Percentiles rank a stretch among this genome's conserved stretches.
Evolutionary conservation across 306 rosid species (phyloP).

Genomic region (Hippophae tibetana): DNA sequence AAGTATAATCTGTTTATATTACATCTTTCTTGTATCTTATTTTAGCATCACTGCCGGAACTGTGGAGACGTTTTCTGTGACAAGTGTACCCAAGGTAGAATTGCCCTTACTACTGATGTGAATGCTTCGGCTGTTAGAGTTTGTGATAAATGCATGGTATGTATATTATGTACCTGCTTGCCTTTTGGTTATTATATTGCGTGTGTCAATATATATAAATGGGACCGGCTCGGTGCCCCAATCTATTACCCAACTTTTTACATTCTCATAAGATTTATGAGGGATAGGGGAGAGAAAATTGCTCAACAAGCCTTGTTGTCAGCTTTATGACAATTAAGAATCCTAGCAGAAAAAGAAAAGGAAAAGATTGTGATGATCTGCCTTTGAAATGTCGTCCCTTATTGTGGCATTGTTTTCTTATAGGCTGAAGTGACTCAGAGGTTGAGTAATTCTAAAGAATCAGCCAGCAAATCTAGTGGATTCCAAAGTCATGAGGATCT

Average conservation of each 20-base stretch:
- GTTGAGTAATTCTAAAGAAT: constrained; percentile 71
- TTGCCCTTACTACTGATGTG: constrained; percentile 79
- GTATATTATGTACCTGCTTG: constrained; percentile 6
- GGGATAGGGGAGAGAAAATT: too few species aligned
- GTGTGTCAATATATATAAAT: too few species aligned
- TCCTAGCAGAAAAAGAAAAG: too few species aligned
- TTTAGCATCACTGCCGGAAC: constrained; percentile 96
- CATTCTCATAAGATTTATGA: too few species aligned
- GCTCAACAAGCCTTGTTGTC: too few species aligned
- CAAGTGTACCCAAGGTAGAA: constrained; percentile 93
- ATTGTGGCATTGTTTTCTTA: constrained; percentile 19
- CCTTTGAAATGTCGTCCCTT: constrained; percentile 6
- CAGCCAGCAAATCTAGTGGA: constrained; percentile 53
- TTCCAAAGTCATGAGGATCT: constrained; percentile 89
- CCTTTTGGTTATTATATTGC: too few species aligned
- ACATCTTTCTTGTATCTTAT: constrained; percentile 17
- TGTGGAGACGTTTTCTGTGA: constrained; percentile 99
- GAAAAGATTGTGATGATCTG: not conserved
- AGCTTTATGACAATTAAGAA: too few species aligned
- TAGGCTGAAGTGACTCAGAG: constrained; percentile 96
- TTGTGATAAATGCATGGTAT: constrained; percentile 97
- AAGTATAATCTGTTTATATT: constrained; percentile 2
- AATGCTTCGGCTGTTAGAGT: constrained; percentile 88
- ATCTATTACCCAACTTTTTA: too few species aligned
- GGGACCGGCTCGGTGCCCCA: too few species aligned